Evolutionary conservation across 805 yeast species (phyloP).

Genomic region (Isabelozyma pseudorhagii): DNA sequence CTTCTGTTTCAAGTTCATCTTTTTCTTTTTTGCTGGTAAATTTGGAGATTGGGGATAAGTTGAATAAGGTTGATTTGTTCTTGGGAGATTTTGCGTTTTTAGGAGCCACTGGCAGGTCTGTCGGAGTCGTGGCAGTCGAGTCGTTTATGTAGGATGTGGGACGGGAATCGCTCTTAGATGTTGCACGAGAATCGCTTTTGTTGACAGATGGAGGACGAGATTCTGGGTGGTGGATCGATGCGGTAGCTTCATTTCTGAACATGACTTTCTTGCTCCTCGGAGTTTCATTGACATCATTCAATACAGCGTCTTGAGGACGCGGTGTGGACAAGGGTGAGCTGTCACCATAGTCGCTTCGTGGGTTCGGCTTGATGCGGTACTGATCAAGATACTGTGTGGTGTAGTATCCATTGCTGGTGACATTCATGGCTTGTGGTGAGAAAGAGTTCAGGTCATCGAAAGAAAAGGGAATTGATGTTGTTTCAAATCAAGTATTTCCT

Average conservation of each 20-base stretch:
- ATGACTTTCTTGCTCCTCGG: background rate
- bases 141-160: too few relatives aligned
- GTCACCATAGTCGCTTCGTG: conserved; percentile 2
- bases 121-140: too few relatives aligned
- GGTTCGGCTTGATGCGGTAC: conserved; percentile 3
- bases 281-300: background rate
- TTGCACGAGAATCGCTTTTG: too few relatives aligned
- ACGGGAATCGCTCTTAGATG: too few relatives aligned
- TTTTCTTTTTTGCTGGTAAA: background rate
- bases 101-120: background rate
- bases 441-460: background rate
- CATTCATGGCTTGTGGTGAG: conserved; percentile 27
- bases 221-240: too few relatives aligned
- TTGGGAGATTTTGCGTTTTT: background rate
- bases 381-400: conserved; percentile 33
- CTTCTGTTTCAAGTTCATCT: background rate
- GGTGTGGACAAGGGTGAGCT: background rate
- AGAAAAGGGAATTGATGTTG: background rate
- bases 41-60: conserved; percentile 1
- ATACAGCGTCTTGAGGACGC: background rate
- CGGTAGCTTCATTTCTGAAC: too few relatives aligned
- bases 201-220: too few relatives aligned
- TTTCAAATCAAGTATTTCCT: background rate
- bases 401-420: conserved; percentile 39
- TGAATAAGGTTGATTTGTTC: background rate